A percentile compares a stretch with the other conserved stretches of the same genome.
phyloP scores from a whole-genome alignment of 2,329 filamentous ascomycete genomes.

The Phoma sp. region DNA sequence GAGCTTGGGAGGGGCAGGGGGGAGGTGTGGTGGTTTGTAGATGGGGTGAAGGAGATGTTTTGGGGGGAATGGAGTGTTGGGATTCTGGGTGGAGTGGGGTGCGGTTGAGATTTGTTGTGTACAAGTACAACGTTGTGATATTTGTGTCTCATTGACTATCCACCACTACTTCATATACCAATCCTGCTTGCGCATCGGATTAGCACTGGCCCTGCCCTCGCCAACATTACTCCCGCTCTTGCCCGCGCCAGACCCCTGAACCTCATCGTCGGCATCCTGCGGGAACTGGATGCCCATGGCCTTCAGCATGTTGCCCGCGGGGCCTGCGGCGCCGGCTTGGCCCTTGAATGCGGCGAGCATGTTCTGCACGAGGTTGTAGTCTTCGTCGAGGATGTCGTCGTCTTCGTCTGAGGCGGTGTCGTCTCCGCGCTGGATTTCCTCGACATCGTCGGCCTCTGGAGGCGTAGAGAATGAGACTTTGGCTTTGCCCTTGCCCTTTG shows the following conservation, averaged over 20 bases:
- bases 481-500: conserved; percentile 35
- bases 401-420: conserved; percentile 62
- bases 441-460: conserved; percentile 18
- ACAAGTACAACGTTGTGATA: too few species aligned
- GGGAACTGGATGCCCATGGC: conserved; percentile 86
- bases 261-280: conserved; percentile 71
- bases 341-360: conserved; percentile 91
- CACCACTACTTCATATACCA: conserved; percentile 12
- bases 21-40: too few species aligned
- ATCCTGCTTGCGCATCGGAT: conserved; percentile 14
- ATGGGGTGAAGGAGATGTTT: too few species aligned
- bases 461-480: conserved; percentile 11
- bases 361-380: conserved; percentile 89
- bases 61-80: too few species aligned
- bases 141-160: too few species aligned
- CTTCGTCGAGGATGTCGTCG: conserved; percentile 69
- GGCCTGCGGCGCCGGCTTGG: conserved; percentile 83
- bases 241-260: neutral
- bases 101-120: too few species aligned
- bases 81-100: too few species aligned
- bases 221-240: conserved; percentile 1
- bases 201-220: conserved; percentile 8
- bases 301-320: conserved; percentile 83
- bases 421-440: conserved; percentile 73
- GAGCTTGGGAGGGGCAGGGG: too few species aligned